Evolutionary conservation across 768 basidiomycete genomes (phyloP), one percentile per base, ranked within the genome.

Genomic region (Pisolithus tinctorius): DNA sequence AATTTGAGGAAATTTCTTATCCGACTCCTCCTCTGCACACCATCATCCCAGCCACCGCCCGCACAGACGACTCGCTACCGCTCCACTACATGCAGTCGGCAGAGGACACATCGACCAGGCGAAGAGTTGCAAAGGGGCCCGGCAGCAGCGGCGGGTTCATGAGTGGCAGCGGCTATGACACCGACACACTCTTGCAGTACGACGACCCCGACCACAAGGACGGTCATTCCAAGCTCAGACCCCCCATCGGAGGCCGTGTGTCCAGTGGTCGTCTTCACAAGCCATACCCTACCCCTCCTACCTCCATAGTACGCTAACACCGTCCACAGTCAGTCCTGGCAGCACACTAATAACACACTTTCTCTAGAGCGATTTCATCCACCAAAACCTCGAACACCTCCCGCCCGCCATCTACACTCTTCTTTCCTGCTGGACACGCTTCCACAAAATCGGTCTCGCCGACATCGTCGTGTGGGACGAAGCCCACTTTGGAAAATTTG

Each of bases 401-500:
- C 77, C 84, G 0, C 86, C 93, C 6, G 77, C 84, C 49, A 71
- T 92, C 37, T 99, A 98, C 73, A 96, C 94, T 39, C 80, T 95
- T 30, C 81, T 97, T 42, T 85, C 93, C 10, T 93, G 95, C 74
- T 92, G 89, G 81, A 96, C 95, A 5, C 86, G 94, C 27, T 95
- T 88, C 69, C 87, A 94, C 74, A 80, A 85, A 60, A 99, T 99
- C 44, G 95, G 96, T 11, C 80, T 83, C 50, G 78, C 89, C 31
- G 79, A 86, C 62, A 64, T 79, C 56, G 95, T 99, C 69, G 83
- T 98, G 53, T 98, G 95, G 96, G 96, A 99, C 68, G 96, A 99
- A 75, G 95, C 96, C 37, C 96, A 99, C 70, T 99, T 98, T 69
- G 96, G 96, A 59, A 98, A 99, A 72, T 98, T 99, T 70, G 96